Percentiles rank a stretch among this genome's conserved stretches.
Evolutionary conservation across 1,284 basidiomycete genomes (phyloP).

Genomic region (Acaromyces ingoldii): DNA sequence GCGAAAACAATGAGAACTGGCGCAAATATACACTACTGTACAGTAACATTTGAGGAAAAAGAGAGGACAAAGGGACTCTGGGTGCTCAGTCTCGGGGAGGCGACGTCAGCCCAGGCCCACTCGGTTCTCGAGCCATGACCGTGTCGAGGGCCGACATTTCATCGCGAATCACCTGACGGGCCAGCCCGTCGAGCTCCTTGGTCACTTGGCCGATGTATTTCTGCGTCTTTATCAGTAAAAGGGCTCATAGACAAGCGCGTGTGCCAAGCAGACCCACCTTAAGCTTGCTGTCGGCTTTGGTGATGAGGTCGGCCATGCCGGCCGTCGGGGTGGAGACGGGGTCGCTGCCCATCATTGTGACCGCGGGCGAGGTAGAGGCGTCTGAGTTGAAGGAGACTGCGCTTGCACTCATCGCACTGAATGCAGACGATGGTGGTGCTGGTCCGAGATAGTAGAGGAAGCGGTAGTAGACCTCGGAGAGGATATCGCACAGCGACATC

Average conservation of each 20-base stretch:
- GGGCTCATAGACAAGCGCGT: neutral
- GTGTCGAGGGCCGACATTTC: slow-evolving; percentile 28
- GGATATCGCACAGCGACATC: slow-evolving; percentile 36
- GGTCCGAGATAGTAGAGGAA: slow-evolving; percentile 18
- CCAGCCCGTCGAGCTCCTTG: slow-evolving; percentile 34
- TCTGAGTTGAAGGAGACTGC: neutral
- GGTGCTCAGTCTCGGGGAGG: no score
- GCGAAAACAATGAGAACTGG: no score
- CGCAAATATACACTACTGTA: no score
- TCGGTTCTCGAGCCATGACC: slow-evolving; percentile 10
- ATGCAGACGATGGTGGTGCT: neutral
- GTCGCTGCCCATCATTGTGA: no score
- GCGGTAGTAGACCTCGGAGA: slow-evolving; percentile 36
- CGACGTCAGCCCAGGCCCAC: no score
- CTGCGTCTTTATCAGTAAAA: neutral
- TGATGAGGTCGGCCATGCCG: slow-evolving; percentile 22
- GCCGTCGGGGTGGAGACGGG: slow-evolving; percentile 9
- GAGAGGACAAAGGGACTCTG: no score
- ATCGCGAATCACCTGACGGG: slow-evolving; percentile 33
- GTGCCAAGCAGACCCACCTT: slow-evolving; percentile 13
- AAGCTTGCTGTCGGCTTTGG: slow-evolving; percentile 37
- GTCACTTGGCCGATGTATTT: slow-evolving; percentile 22
- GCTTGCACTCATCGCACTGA: neutral
- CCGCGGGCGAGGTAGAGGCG: no score
- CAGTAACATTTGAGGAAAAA: no score